Evolutionary conservation across 768 basidiomycete species (phyloP).

Genomic region (Lentinus brumalis): DNA sequence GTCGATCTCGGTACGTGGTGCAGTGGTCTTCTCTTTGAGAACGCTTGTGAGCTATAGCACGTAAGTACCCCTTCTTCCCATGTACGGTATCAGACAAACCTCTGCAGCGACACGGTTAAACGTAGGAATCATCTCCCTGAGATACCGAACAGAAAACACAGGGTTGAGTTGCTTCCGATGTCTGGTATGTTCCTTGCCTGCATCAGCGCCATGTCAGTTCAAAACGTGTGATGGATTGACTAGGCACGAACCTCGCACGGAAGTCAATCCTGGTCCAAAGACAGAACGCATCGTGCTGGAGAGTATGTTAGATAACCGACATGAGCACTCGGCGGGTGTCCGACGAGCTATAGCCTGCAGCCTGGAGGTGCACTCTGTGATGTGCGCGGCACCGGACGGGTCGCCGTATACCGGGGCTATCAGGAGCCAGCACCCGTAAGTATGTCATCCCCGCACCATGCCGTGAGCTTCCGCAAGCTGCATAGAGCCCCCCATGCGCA

Average conservation of each 20-base stretch:
- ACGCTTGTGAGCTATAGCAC: neutral
- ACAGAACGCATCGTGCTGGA: neutral
- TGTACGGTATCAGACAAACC: too few relatives aligned
- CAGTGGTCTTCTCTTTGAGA: neutral
- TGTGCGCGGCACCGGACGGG: too few relatives aligned
- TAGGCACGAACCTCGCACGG: neutral
- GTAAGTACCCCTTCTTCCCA: too few relatives aligned
- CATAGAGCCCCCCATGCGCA: too few relatives aligned
- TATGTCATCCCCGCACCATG: too few relatives aligned
- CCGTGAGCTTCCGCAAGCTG: too few relatives aligned
- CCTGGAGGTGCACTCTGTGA: too few relatives aligned
- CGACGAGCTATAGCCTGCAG: too few relatives aligned
- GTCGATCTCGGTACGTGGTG: conserved; percentile 1
- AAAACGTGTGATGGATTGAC: neutral
- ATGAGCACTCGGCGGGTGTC: too few relatives aligned
- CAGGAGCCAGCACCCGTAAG: too few relatives aligned
- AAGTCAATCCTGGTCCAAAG: neutral
- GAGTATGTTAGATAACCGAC: neutral
- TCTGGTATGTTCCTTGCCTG: neutral
- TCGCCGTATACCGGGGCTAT: too few relatives aligned
- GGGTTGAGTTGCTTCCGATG: conserved; percentile 6
- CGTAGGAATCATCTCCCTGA: neutral
- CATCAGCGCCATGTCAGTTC: neutral
- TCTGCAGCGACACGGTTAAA: conserved; percentile 2
- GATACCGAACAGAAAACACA: conserved; percentile 6